phyloP scores from a whole-genome alignment of 2,329 filamentous ascomycete species.

The Fusarium buxicola region DNA sequence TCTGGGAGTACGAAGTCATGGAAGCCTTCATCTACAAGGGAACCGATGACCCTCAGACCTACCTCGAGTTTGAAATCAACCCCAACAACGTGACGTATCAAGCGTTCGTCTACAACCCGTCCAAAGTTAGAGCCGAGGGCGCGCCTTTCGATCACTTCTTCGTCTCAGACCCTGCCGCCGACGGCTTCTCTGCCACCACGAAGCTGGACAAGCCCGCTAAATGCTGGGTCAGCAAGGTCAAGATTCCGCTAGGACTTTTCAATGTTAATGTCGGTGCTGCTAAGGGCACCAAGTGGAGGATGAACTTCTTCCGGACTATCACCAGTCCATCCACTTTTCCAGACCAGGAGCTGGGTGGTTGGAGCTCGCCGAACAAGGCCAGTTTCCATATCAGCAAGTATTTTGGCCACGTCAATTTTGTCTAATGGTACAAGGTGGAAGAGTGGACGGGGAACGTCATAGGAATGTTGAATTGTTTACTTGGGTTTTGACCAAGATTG shows the following conservation, averaged over 20 bases:
- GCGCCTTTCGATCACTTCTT: constrained; percentile 59
- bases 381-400: constrained; percentile 62
- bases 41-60: constrained; percentile 59
- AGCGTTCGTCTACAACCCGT: constrained; percentile 63
- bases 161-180: constrained; percentile 53
- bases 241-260: constrained; percentile 61
- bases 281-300: constrained; percentile 60
- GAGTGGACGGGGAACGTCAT: too few species aligned
- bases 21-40: constrained; percentile 62
- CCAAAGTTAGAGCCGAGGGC: constrained; percentile 55
- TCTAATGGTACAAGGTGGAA: constrained; percentile 34
- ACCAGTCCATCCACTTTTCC: constrained; percentile 57
- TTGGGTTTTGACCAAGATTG: not conserved
- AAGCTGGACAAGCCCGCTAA: constrained; percentile 50
- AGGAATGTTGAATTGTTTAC: not conserved
- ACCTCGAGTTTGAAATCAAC: constrained; percentile 63
- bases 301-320: constrained; percentile 65
- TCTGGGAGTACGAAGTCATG: constrained; percentile 64
- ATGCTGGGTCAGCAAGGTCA: constrained; percentile 56
- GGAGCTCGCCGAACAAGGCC: constrained; percentile 58
- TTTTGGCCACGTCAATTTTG: constrained; percentile 56
- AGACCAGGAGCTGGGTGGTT: constrained; percentile 57
- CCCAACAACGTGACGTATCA: constrained; percentile 65
- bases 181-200: constrained; percentile 57
- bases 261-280: constrained; percentile 59